These are phyloP conservation scores for Psilocybe azurescens DNA, from an alignment of 768 basidiomycete species.

Conservation along the genomic window DNA sequence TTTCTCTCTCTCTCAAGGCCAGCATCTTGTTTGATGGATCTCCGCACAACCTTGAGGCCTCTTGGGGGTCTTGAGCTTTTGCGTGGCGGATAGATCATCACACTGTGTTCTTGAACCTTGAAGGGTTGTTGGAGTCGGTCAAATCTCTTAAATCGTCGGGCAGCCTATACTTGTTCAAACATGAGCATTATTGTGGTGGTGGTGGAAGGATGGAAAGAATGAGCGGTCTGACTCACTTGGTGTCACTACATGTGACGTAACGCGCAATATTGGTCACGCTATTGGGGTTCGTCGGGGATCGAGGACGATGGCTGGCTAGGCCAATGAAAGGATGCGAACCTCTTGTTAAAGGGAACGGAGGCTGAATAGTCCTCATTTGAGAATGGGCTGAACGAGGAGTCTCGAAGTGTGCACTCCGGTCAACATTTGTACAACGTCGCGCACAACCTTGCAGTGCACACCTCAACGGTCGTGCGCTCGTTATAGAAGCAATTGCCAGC, in stretches of 20 bases:
- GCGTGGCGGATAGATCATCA: neutral
- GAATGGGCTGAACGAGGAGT: no score
- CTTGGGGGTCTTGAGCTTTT: neutral
- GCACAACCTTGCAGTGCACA: no score
- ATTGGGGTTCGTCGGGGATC: neutral
- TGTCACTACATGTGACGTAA: neutral
- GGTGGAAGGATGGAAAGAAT: neutral
- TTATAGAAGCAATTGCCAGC: no score
- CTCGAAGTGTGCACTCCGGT: no score
- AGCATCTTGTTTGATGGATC: neutral
- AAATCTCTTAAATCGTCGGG: neutral
- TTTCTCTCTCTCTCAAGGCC: neutral
- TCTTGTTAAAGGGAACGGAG: neutral
- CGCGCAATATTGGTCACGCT: slow-evolving; percentile 6
- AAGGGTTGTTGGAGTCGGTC: neutral
- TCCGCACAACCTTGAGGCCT: neutral
- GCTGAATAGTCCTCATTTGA: neutral
- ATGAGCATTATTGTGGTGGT: slow-evolving; percentile 6
- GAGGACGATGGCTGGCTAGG: neutral
- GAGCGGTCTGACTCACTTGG: neutral
- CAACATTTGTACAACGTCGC: no score
- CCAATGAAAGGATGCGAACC: neutral
- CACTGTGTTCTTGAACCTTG: neutral
- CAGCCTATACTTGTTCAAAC: slow-evolving; percentile 4
- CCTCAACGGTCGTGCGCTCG: no score